Conservation (phyloP, 352 stramenopile genomes). For the Aphanomyces cochlioides region DNA sequence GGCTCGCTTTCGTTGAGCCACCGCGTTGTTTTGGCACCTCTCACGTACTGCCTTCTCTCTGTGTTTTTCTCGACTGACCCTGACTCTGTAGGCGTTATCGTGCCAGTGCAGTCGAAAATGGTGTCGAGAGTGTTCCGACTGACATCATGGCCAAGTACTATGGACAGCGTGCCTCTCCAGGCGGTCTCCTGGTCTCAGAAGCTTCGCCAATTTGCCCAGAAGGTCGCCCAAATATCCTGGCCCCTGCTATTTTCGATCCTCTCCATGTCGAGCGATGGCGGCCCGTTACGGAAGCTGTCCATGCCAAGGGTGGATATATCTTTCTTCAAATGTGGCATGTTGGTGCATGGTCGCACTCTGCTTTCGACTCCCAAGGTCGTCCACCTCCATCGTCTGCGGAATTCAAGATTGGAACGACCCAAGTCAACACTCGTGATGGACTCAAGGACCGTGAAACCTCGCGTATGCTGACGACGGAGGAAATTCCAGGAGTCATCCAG, state of each 20-base stretch:
- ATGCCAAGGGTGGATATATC: conserved; percentile 62
- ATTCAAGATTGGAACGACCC: neutral
- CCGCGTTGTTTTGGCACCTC: conserved; percentile 61
- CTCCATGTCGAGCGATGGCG: conserved; percentile 46
- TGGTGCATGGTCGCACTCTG: conserved; percentile 48
- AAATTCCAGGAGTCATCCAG: conserved; percentile 50
- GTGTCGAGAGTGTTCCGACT: conserved; percentile 38
- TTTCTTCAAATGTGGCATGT: conserved; percentile 79
- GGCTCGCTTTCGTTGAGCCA: conserved; percentile 37
- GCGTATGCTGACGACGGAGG: conserved; percentile 31
- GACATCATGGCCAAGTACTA: conserved; percentile 56
- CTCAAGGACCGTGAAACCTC: conserved; percentile 1
- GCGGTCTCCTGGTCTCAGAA: conserved; percentile 60
- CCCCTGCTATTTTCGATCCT: conserved; percentile 44
- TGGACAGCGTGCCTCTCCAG: conserved; percentile 47
- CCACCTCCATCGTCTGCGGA: conserved; percentile 14
- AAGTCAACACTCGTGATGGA: conserved; percentile 16
- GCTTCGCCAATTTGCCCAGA: conserved; percentile 45
- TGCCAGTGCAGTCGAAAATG: conserved; percentile 35
- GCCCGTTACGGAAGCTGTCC: conserved; percentile 53
- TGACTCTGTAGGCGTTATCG: conserved; percentile 4
- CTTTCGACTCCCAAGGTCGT: conserved; percentile 30
- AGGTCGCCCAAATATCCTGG: conserved; percentile 27
- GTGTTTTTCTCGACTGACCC: neutral
- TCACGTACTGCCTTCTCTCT: conserved; percentile 34